These are phyloP conservation scores for Omphalotus guepiniiformis DNA, from an alignment of 768 basidiomycete genomes.

Conservation along the genomic window DNA sequence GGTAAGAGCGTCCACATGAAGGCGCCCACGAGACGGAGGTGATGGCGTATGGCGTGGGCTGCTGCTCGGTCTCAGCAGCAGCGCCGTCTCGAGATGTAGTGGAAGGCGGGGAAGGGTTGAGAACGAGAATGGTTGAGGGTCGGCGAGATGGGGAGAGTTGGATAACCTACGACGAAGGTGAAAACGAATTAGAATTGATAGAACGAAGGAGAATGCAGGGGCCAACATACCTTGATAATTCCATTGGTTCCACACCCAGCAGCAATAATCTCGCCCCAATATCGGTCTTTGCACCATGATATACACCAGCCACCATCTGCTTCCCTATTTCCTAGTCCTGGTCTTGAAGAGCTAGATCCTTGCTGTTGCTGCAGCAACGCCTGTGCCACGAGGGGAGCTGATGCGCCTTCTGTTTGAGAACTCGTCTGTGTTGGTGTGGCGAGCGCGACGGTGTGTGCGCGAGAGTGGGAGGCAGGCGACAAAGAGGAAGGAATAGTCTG, in stretches of 20 bases:
- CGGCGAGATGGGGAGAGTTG: conserved; percentile 67
- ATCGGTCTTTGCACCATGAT: conserved; percentile 93
- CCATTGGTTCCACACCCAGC: conserved; percentile 70
- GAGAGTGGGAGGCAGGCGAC: conserved; percentile 35
- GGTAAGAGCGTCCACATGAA: conserved; percentile 89
- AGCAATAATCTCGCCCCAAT: conserved; percentile 92
- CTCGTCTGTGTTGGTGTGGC: conserved; percentile 70
- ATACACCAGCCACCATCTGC: conserved; percentile 92
- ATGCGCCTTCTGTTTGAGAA: conserved; percentile 45
- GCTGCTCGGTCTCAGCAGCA: background rate
- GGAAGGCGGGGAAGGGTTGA: conserved; percentile 43
- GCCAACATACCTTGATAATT: conserved; percentile 60
- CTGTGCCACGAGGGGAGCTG: conserved; percentile 48
- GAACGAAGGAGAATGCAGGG: background rate
- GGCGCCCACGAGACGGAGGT: conserved; percentile 92
- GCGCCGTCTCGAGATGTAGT: background rate
- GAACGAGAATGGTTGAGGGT: conserved; percentile 58
- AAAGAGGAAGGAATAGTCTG: conserved; percentile 45
- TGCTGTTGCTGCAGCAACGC: conserved; percentile 21
- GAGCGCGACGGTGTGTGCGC: conserved; percentile 54
- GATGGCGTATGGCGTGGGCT: conserved; percentile 55
- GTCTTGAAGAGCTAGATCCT: conserved; percentile 15
- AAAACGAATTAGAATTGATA: too few species aligned
- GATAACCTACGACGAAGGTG: conserved; percentile 50
- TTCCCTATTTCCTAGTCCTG: conserved; percentile 60